Percentiles rank a stretch among this genome's conserved stretches.
Evolutionary conservation across 2,329 filamentous ascomycete genomes (phyloP).

Genomic region (Venturia aucupariae): DNA sequence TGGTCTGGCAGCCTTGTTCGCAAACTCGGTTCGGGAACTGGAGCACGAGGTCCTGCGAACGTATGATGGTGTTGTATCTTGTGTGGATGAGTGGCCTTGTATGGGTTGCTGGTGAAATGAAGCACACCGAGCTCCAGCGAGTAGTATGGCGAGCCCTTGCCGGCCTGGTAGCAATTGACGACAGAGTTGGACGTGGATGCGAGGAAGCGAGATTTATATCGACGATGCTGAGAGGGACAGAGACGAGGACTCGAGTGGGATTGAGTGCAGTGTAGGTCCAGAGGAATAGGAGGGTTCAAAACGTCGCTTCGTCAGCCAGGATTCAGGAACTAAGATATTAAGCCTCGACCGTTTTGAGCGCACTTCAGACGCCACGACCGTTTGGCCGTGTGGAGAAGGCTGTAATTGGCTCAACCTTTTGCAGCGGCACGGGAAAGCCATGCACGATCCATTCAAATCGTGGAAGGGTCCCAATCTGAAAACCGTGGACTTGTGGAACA

Average conservation of each 20-base stretch:
- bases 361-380: background rate
- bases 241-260: background rate
- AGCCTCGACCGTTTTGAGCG: background rate
- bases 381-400: background rate
- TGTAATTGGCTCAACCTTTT: background rate
- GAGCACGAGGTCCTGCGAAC: background rate
- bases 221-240: background rate
- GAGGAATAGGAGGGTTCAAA: background rate
- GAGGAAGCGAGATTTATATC: background rate
- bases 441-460: constrained; percentile 7
- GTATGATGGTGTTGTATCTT: background rate
- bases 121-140: background rate
- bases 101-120: constrained; percentile 4
- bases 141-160: background rate
- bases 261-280: background rate
- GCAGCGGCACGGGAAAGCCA: constrained; percentile 1
- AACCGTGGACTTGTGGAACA: background rate
- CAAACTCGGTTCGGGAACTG: background rate
- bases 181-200: background rate
- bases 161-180: background rate
- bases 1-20: background rate
- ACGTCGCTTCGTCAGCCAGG: background rate
- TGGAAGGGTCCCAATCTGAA: background rate
- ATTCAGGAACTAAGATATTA: background rate
- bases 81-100: background rate